Evolutionary conservation across 192 early-diverging fungal genomes (phyloP).

Genomic region (Coemansia sp.): DNA sequence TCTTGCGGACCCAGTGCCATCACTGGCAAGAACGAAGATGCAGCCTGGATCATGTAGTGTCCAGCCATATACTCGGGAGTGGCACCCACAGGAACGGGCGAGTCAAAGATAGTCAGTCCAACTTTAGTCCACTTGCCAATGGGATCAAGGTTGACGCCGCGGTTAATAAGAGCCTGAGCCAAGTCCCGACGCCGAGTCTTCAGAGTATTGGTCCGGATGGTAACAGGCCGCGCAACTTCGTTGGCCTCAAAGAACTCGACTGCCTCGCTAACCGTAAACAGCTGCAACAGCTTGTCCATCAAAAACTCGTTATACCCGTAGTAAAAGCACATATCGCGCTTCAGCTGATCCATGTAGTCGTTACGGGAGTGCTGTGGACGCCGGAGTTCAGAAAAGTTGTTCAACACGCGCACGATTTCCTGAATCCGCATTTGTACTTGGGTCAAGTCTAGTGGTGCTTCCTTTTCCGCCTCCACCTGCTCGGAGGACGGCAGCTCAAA

Average conservation of each 20-base stretch:
- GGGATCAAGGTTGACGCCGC: constrained; percentile 96
- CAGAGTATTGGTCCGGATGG: constrained; percentile 95
- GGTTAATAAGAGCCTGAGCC: constrained; percentile 89
- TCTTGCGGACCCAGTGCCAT: constrained; percentile 94
- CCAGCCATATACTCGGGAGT: constrained; percentile 99
- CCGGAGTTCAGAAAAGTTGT: constrained; percentile 83
- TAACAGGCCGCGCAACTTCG: constrained; percentile 91
- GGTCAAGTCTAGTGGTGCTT: constrained; percentile 63
- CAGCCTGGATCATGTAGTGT: constrained; percentile 98
- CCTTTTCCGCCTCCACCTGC: constrained; percentile 62
- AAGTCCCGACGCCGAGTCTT: constrained; percentile 90
- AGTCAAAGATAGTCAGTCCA: constrained; percentile 93
- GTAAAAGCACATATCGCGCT: constrained; percentile 87
- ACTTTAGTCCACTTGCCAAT: constrained; percentile 99
- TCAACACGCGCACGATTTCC: constrained; percentile 83
- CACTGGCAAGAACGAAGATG: constrained; percentile 95
- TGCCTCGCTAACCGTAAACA: constrained; percentile 86
- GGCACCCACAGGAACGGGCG: constrained; percentile 90
- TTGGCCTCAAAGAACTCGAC: constrained; percentile 99
- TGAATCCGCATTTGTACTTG: constrained; percentile 82
- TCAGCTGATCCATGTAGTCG: constrained; percentile 82
- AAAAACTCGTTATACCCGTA: constrained; percentile 94
- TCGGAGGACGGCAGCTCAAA: constrained; percentile 60
- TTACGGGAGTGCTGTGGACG: constrained; percentile 66
- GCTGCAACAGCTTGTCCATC: constrained; percentile 84